Conservation (phyloP, 2,329 filamentous ascomycete genomes). For the Aspergillus pseudotamarii region DNA sequence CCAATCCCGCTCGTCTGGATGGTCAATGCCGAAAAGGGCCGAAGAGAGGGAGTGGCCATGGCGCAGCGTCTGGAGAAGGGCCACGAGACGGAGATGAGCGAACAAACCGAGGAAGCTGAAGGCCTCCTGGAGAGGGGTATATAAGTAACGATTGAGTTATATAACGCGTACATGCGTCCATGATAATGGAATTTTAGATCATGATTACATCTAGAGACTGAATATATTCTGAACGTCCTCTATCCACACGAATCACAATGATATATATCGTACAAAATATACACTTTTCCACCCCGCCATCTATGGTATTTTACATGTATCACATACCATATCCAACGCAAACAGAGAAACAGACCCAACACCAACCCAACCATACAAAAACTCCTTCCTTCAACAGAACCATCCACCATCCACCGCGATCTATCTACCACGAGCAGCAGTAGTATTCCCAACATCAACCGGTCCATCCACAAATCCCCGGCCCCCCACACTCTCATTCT, state of each 20-base stretch:
- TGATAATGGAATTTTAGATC: background rate
- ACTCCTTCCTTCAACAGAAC: background rate
- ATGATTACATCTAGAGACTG: background rate
- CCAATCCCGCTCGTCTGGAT: slow-evolving; percentile 80
- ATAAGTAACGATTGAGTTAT: background rate
- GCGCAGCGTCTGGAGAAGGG: slow-evolving; percentile 25
- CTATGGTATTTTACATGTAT: background rate
- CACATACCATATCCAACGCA: background rate
- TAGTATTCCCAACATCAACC: background rate
- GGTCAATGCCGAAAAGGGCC: slow-evolving; percentile 54
- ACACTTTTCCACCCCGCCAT: too few species aligned
- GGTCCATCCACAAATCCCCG: background rate
- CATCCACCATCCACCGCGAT: background rate
- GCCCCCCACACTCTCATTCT: background rate
- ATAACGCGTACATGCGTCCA: background rate
- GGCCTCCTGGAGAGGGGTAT: slow-evolving; percentile 26
- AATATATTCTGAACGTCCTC: background rate
- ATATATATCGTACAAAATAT: too few species aligned
- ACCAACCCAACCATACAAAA: background rate
- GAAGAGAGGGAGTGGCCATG: slow-evolving; percentile 36
- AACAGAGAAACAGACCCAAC: background rate
- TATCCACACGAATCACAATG: background rate
- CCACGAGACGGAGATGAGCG: slow-evolving; percentile 10
- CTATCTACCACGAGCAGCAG: background rate
- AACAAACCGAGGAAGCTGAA: slow-evolving; percentile 31